These are phyloP conservation scores for Fusarium torreyae DNA, from an alignment of 2,329 filamentous ascomycete species.

Conservation along the genomic window DNA sequence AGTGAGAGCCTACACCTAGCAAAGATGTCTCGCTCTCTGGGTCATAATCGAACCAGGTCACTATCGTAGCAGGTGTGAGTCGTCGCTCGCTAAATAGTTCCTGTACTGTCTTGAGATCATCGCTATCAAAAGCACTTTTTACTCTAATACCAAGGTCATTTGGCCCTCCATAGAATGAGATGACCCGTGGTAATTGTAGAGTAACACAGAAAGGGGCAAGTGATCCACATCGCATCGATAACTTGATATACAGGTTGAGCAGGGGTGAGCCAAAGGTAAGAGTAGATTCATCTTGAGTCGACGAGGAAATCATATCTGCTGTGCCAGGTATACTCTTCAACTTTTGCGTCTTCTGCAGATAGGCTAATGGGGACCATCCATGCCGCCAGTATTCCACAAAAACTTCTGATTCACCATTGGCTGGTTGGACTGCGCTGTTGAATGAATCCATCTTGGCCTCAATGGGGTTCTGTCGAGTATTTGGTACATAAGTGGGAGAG, in stretches of 20 bases:
- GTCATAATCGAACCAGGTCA: background rate
- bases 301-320: accelerated
- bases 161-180: background rate
- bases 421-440: too few relatives aligned
- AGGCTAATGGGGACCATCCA: background rate
- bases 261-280: background rate
- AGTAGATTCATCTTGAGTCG: background rate
- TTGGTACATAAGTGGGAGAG: accelerated
- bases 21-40: slow-evolving; percentile 1
- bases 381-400: background rate
- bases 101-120: background rate
- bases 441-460: too few relatives aligned
- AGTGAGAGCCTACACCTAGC: background rate
- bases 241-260: background rate
- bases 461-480: too few relatives aligned
- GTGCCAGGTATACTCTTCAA: background rate
- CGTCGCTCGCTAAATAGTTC: background rate
- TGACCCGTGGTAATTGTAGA: slow-evolving; percentile 7
- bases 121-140: accelerated
- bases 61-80: background rate
- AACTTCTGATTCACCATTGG: background rate
- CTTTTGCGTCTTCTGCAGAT: background rate
- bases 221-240: background rate
- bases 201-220: slow-evolving; percentile 2
- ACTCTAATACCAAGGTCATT: background rate